Evolutionary conservation across 257 asterid genomes (phyloP), one percentile per base, ranked within the genome.

Genomic region (Misopates orontium): DNA sequence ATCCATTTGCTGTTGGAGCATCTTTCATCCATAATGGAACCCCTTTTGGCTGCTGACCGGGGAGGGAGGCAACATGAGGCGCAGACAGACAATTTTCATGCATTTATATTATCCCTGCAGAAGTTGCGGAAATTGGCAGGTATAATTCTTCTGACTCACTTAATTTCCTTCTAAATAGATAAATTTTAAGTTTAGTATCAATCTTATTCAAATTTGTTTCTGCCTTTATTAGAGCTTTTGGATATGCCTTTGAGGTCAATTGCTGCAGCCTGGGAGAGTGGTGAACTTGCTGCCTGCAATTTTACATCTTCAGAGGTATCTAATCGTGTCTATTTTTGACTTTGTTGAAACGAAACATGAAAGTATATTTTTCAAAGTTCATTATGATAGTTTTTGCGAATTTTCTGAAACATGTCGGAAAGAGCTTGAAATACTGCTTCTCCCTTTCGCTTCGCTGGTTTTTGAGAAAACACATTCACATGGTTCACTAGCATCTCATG

Each of bases 221-320:
- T 59, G 25, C 62, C 36, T 54, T 49, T 77, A 45, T 59, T 77
- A 90, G 97, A 90, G 73, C 95, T 94, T 74, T 62, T 94, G 91
- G 98, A 90, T 77, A 85, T 88, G 94, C 91, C 99, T 61, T 75
- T 90, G 87, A 90, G 85, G 84, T 83, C 87, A 31, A 82, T 94
- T 58, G 86, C 96, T 39, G 80, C 76, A 42, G 80, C 87, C 21
- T 94, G 98, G 96, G 99, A 88, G 77, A 85, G 89, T 58, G 96
- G 95, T 20, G 99, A 94, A 74, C 88, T 94, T 53, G 72, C 83
- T 71, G 76, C 73, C 13, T 84, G 91, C 73, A 82, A 84, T 63
- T 83, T 90, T 70, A 74, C 82, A 32, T 48, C 69, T 49, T 72
- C 86, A 17, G 99, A 94, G 99, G 99, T 94, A 75, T 49, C 72